phyloP scores from a whole-genome alignment of 192 early-diverging fungal genomes.

The Umbelopsis ramanniana region DNA sequence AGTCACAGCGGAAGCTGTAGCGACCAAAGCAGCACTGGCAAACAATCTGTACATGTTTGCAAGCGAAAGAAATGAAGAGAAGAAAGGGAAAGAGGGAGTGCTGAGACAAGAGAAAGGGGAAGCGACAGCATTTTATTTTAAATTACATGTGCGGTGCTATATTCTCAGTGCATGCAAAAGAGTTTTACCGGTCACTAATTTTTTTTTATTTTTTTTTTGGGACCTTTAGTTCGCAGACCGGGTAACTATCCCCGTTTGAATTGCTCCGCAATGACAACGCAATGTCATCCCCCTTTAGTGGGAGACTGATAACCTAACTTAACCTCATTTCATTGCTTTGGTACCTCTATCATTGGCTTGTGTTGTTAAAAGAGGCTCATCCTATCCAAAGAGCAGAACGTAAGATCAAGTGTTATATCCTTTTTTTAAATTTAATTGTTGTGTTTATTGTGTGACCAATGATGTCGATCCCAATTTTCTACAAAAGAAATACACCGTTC shows the following conservation, averaged over 20 bases:
- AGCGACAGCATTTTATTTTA: conserved; percentile 3
- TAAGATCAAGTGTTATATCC: too few relatives aligned
- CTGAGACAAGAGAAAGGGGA: not conserved
- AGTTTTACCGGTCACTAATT: conserved; percentile 12
- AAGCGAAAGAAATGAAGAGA: not conserved
- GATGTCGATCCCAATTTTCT: conserved; percentile 1
- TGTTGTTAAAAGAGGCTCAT: not conserved
- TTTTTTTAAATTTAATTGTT: not conserved
- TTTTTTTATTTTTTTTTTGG: conserved; percentile 2
- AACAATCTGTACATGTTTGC: not conserved
- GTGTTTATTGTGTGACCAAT: not conserved
- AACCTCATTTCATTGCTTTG: not conserved
- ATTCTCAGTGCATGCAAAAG: not conserved
- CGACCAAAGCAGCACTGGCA: conserved; percentile 20
- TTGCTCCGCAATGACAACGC: conserved; percentile 3
- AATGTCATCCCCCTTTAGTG: not conserved
- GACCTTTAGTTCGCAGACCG: not conserved
- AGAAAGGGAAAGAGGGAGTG: not conserved
- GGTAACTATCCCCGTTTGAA: conserved; percentile 8
- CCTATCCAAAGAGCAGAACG: too few relatives aligned
- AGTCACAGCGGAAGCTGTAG: conserved; percentile 15
- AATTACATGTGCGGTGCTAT: not conserved
- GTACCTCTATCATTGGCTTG: too few relatives aligned
- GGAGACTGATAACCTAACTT: not conserved
- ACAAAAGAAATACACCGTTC: not conserved